Evolutionary conservation across 805 yeast genomes (phyloP).

Genomic region (Candida yuanshanica): DNA sequence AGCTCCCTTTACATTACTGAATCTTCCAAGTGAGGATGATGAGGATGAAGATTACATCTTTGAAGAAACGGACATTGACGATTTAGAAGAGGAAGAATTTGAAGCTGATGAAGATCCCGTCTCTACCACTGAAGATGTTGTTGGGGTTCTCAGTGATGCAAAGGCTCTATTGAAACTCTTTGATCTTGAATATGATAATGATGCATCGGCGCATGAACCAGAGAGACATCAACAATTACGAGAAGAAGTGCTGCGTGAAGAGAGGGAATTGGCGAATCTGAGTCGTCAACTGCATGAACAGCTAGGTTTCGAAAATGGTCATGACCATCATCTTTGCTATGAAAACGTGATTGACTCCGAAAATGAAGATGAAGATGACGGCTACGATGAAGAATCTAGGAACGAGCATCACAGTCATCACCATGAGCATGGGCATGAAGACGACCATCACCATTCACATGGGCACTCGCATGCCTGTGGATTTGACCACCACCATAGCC

Average conservation of each 20-base stretch:
- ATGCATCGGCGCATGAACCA: not conserved
- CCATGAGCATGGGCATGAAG: not conserved
- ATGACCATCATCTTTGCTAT: not conserved
- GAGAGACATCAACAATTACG: constrained; percentile 2
- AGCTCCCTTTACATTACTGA: not conserved
- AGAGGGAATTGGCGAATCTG: constrained; percentile 4
- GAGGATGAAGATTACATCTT: not conserved
- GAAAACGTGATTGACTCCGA: constrained; percentile 1
- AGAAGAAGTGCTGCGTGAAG: constrained; percentile 4
- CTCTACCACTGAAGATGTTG: not conserved
- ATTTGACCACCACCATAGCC: not conserved
- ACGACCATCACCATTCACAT: not conserved
- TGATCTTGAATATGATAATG: not conserved
- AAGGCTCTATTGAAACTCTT: not conserved
- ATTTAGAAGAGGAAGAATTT: constrained; percentile 12
- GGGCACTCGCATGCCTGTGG: not conserved
- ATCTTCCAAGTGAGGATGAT: constrained; percentile 1
- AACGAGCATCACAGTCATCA: not conserved
- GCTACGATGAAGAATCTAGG: not conserved
- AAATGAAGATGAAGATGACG: not conserved
- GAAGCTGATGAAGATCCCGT: not conserved
- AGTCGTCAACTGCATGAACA: constrained; percentile 2
- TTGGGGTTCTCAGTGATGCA: not conserved
- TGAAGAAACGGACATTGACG: constrained; percentile 6
- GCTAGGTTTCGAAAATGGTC: not conserved